Base-by-base conservation (phyloP, 345 rosid genomes). In the Triadica sebifera region DNA sequence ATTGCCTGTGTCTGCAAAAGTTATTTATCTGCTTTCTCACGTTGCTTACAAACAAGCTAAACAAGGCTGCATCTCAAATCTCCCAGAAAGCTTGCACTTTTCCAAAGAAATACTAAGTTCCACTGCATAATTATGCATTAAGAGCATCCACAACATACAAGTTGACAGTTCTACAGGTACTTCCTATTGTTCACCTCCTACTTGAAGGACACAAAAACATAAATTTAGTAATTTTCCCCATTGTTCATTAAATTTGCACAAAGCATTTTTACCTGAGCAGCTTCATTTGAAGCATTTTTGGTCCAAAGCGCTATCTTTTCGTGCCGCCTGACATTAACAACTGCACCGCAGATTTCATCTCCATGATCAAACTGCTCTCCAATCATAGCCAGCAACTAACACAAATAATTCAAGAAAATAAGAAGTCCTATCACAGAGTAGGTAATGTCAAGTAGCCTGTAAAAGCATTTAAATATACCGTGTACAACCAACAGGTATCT, bases 341-440 rank as follows among this genome's bases (percentile, higher is more conserved):
- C 98, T 1, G 89, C 98, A 76, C 99, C 99, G 43, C 99, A 95
- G 38, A 95, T 90, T 77, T 93, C 99, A 87, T 88, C 96, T 46
- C 99, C 98, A 73, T 89, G 85, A 64, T 90, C 96, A 72, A 95
- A 95, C 81, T 95, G 98, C 75, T 90, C 96, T 62, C 98, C 99
- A 53, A 93, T 93, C 97, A 93, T 85, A 41, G 97, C 99, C 43
- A 81, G 70, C 78, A 77, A 70, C 83, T 81, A 63, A 37, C 4
- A 47, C 3, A 46, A 59, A 65, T 8, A 34, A 45, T 20, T 5
- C 53, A 10, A 25, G 19, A 74, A 60, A 38, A 39, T 59, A 37
- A 50, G 25, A 63, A 37, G 62, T 43, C 19, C 38, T 12, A 4
- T 17, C 41, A 37, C 5, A 5, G 7, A 1, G 6, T n/a, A 25